Base-by-base conservation (phyloP, 1,284 basidiomycete genomes). In the Papiliotrema fonsecae region DNA sequence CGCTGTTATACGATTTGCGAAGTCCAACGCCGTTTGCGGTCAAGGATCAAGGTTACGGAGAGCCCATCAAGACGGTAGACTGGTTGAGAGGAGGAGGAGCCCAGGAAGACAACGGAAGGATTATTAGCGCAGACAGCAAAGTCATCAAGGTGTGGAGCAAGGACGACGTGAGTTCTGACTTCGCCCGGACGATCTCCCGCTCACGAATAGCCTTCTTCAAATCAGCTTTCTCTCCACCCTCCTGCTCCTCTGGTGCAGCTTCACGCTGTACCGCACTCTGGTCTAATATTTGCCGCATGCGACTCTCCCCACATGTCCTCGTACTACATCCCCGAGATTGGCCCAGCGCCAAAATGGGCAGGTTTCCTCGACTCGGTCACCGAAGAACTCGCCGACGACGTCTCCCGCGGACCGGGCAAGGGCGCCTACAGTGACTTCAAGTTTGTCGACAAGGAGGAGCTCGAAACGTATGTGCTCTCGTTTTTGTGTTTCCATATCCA, bases 291-390 rank as follows among this genome's bases (percentile, higher is more conserved):
- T 75, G 83, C 85, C 22, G 89, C 92, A 11, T 94, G 94, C 67
- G 92, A 97, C 69, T 88, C 89, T 18, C 88, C 92, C 44, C 86
- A 88, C 56, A 87, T 97, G 84, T 86, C 82, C 22, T 83, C 85
- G 4, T 94, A 88, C 73, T 98, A 93, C 69, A 85, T 98, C 37
- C 96, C 94, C 16, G 88, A 94, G 60, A 81, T 99, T 5, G 96
- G 96, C 0, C 93, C 93, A 3, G 96, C 96, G 13, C 94, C 96
- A 0, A 82, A 83, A 60, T 99, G 96, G 96, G 92, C 90, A 43
- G 86, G 84, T 65, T 99, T 97, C 83, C 81, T 99, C 51, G 96
- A 99, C 76, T 91, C 89, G 61, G 86, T 98, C 66, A 98, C 96
- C 0, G 96, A 99, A 70, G 92, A 97, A 70, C 86, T 97, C 83